A percentile compares a stretch with the other conserved stretches of the same genome.
Evolutionary conservation across 306 rosid genomes (phyloP).

Genomic region (Abrus precatorius): DNA sequence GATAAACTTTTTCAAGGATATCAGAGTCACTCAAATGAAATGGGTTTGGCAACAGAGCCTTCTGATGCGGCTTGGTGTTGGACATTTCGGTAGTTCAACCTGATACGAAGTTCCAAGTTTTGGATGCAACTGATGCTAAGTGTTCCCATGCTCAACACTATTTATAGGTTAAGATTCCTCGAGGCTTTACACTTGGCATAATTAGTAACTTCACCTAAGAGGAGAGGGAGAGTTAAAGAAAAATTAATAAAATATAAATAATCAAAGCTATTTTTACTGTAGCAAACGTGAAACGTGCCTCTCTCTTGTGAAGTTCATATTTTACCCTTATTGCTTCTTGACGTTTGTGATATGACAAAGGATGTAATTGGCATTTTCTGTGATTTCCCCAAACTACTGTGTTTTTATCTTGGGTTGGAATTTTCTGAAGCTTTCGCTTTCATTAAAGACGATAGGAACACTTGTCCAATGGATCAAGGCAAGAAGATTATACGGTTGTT

Average conservation of each 20-base stretch:
- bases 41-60: slow-evolving; percentile 20
- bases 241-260: neutral
- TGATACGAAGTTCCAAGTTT: neutral
- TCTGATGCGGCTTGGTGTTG: slow-evolving; percentile 1
- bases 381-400: neutral
- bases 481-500: slow-evolving; percentile 14
- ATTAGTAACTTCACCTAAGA: neutral
- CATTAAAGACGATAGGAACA: neutral
- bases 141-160: neutral
- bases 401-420: neutral
- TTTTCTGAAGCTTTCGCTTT: slow-evolving; percentile 20
- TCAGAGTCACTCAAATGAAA: slow-evolving; percentile 16
- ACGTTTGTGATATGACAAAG: neutral
- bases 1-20: slow-evolving; percentile 34
- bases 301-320: neutral
- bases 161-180: slow-evolving; percentile 27
- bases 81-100: slow-evolving; percentile 18
- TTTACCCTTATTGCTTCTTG: slow-evolving; percentile 2
- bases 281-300: slow-evolving; percentile 16
- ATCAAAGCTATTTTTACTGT: neutral
- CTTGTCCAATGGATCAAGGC: slow-evolving; percentile 37
- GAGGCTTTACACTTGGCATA: slow-evolving; percentile 16
- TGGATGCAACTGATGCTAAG: neutral
- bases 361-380: neutral
- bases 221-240: neutral